These are phyloP conservation scores for Phytophthora megakarya DNA, from an alignment of 352 stramenopile genomes.

Conservation along the genomic window DNA sequence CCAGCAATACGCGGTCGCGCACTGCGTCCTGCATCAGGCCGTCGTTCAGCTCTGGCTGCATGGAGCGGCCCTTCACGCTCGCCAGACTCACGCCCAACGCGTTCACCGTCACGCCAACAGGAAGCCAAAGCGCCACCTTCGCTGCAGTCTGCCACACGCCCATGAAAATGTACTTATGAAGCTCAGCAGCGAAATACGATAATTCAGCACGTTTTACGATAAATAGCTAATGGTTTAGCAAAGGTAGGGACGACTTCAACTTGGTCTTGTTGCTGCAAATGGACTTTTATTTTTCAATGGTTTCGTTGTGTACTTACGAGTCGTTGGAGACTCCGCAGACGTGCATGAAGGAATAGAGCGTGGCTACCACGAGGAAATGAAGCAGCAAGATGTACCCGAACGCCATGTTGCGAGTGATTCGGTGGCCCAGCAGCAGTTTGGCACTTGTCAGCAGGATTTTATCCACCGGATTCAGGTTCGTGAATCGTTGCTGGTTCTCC, in stretches of 20 bases:
- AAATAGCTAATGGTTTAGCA: neutral
- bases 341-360: constrained; percentile 89
- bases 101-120: constrained; percentile 82
- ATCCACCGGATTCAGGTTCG: constrained; percentile 90
- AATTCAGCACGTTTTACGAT: constrained; percentile 1
- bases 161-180: constrained; percentile 34
- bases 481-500: constrained; percentile 88
- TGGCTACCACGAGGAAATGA: constrained; percentile 85
- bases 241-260: constrained; percentile 7
- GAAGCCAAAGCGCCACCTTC: constrained; percentile 78
- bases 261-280: neutral
- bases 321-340: constrained; percentile 81
- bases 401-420: constrained; percentile 81
- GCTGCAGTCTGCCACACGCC: constrained; percentile 63
- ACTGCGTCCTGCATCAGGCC: constrained; percentile 66
- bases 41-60: constrained; percentile 84
- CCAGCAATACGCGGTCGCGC: constrained; percentile 81
- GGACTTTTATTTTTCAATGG: neutral
- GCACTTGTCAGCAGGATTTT: constrained; percentile 91
- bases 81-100: constrained; percentile 68
- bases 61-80: constrained; percentile 80
- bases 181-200: neutral
- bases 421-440: constrained; percentile 80
- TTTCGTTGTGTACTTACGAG: constrained; percentile 32
- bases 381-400: constrained; percentile 87